Base-by-base conservation (phyloP, 441 rosid species). In the Erodium texanum region DNA sequence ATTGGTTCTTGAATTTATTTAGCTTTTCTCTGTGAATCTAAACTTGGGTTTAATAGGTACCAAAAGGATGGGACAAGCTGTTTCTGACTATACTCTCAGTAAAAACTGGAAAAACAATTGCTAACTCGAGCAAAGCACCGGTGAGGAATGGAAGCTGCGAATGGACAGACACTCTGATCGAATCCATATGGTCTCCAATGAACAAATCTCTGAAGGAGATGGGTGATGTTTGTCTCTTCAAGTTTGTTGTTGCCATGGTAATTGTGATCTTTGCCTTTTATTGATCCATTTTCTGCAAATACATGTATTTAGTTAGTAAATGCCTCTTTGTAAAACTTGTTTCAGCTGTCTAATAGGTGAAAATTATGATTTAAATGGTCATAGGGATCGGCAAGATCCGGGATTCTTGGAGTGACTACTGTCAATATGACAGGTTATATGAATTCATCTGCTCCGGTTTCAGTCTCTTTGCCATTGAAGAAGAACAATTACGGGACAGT, bases 41-140 rank as follows among this genome's bases (percentile, higher is more conserved):
- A 43, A 43, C 12, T 7, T 61, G 22, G 22, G 8, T 23, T 6
- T 61, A 9, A 61, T 7, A 87, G 89, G 90, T 84, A 1, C 90
- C 93, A 67, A 84, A 82, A 77, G 85, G 90, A 79, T 87, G 93
- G 93, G 90, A 85, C 78, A 83, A 77, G 73, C 73, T 87, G 73
- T 74, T 74, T 68, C 79, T 84, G 69, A 82, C 87, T 1, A 36
- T 84, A 6, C 19, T 84, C 66, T 83, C 86, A 1, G 76, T 73
- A 61, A 84, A 82, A 74, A 80, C 83, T 0, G 90, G 90, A 41
- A 87, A 80, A 74, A 82, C 83, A 4, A 65, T 85, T 34, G 80
- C 82, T 1, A 82, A 84, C 71, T 70, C 78, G 24, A 76, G 84
- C 67, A 87, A 81, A 76, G 78, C 77, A 0, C 18, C 19, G 0